Evolutionary conservation across 2,329 filamentous ascomycete genomes (phyloP).

Genomic region (Paraphaeosphaeria sporulosa): DNA sequence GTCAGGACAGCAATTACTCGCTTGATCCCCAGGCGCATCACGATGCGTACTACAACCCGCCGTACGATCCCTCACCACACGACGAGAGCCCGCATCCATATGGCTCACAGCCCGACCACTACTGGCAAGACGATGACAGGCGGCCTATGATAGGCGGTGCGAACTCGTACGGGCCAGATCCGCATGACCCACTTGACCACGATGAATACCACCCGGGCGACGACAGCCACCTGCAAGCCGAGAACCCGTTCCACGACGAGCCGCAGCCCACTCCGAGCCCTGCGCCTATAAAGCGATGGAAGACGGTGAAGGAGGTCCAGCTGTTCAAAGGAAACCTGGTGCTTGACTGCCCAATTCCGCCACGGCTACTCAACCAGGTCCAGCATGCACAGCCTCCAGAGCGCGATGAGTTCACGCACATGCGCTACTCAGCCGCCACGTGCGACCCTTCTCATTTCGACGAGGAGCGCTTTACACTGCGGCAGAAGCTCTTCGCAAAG

Average conservation of each 20-base stretch:
- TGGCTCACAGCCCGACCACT: conserved; percentile 57
- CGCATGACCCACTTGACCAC: conserved; percentile 37
- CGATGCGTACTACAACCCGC: conserved; percentile 83
- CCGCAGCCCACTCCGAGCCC: conserved; percentile 60
- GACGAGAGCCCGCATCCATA: conserved; percentile 67
- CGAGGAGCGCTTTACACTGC: conserved; percentile 86
- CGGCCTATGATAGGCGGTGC: conserved; percentile 78
- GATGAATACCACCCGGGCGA: conserved; percentile 38
- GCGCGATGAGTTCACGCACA: conserved; percentile 85
- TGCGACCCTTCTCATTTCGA: conserved; percentile 92
- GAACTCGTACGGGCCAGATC: conserved; percentile 68
- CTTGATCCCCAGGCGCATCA: conserved; percentile 86
- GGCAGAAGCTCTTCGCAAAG: conserved; percentile 91
- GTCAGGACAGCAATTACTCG: conserved; percentile 69
- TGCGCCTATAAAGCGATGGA: conserved; percentile 83
- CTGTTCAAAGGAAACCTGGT: conserved; percentile 96
- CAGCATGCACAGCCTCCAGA: conserved; percentile 80
- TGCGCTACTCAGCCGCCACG: conserved; percentile 93
- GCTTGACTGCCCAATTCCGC: conserved; percentile 93
- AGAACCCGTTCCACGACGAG: conserved; percentile 50
- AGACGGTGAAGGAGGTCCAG: conserved; percentile 98
- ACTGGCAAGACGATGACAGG: conserved; percentile 72
- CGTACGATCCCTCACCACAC: conserved; percentile 75
- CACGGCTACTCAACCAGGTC: conserved; percentile 83
- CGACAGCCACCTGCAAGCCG: conserved; percentile 52